Evolutionary conservation across 1,284 basidiomycete genomes (phyloP).

Genomic region (Puccinia novopanici): DNA sequence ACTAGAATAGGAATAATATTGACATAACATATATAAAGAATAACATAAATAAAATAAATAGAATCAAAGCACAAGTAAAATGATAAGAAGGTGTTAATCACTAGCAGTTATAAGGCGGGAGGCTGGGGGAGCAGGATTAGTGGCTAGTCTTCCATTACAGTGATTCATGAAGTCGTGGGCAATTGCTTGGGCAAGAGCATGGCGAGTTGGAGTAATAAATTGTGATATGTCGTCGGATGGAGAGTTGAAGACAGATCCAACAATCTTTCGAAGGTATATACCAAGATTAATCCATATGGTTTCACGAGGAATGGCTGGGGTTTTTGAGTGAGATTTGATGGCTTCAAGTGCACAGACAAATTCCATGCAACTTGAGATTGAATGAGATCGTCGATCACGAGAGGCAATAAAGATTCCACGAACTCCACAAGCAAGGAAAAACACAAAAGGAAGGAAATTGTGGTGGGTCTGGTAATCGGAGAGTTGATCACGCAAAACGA

Average conservation of each 20-base stretch:
- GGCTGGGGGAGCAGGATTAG: no score
- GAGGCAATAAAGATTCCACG: background rate
- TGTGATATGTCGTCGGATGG: background rate
- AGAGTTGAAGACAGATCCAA: background rate
- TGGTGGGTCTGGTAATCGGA: constrained; percentile 1
- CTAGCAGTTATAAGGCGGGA: no score
- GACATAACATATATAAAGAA: no score
- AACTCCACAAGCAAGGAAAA: background rate
- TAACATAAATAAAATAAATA: no score
- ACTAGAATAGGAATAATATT: no score
- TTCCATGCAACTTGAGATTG: constrained; percentile 5
- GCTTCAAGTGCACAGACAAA: background rate
- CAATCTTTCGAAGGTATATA: background rate
- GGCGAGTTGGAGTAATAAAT: background rate
- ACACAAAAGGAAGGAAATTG: background rate
- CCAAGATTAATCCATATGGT: constrained; percentile 7
- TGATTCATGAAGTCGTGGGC: constrained; percentile 18
- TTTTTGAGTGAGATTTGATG: background rate
- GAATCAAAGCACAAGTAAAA: no score
- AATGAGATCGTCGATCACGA: background rate
- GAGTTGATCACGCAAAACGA: background rate
- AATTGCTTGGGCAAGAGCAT: constrained; percentile 8
- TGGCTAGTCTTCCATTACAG: background rate
- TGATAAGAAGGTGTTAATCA: no score
- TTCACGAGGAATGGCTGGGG: background rate